phyloP scores from a whole-genome alignment of 2,329 filamentous ascomycete genomes.

The Aspergillus sp. region DNA sequence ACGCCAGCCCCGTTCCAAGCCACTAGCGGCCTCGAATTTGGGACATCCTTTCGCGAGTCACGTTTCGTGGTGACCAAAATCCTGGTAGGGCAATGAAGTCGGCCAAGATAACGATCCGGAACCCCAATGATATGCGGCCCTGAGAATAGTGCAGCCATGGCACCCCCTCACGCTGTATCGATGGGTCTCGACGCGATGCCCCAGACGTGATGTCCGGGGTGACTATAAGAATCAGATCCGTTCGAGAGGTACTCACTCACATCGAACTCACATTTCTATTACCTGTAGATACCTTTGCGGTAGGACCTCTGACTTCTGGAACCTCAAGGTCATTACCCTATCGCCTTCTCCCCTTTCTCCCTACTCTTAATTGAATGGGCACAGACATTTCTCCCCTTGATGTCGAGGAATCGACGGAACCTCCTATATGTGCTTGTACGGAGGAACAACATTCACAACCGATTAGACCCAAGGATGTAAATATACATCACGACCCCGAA shows the following conservation, averaged over 20 bases:
- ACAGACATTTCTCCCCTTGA: constrained; percentile 35
- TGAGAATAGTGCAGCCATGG: constrained; percentile 8
- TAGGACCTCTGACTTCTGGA: not conserved
- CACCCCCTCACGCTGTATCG: constrained; percentile 13
- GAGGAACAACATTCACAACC: constrained; percentile 20
- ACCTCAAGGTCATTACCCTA: not conserved
- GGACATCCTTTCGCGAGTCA: not conserved
- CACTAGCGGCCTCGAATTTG: constrained; percentile 8
- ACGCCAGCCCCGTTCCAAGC: constrained; percentile 7
- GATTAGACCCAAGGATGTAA: constrained; percentile 19
- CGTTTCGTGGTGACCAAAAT: constrained; percentile 3
- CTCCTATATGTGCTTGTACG: constrained; percentile 36
- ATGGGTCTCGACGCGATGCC: not conserved
- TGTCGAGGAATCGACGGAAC: constrained; percentile 43
- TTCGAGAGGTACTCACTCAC: not conserved
- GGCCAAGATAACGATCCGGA: constrained; percentile 16
- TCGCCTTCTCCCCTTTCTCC: not conserved
- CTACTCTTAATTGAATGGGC: constrained; percentile 36
- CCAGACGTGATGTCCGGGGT: not conserved
- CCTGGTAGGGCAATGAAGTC: constrained; percentile 10
- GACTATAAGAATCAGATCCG: constrained; percentile 2
- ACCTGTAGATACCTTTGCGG: not conserved
- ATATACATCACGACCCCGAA: constrained; percentile 15
- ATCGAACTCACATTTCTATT: too few relatives aligned
- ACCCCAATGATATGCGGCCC: constrained; percentile 9